Evolutionary conservation across 805 yeast genomes (phyloP).

Genomic region (Candida quercuum): DNA sequence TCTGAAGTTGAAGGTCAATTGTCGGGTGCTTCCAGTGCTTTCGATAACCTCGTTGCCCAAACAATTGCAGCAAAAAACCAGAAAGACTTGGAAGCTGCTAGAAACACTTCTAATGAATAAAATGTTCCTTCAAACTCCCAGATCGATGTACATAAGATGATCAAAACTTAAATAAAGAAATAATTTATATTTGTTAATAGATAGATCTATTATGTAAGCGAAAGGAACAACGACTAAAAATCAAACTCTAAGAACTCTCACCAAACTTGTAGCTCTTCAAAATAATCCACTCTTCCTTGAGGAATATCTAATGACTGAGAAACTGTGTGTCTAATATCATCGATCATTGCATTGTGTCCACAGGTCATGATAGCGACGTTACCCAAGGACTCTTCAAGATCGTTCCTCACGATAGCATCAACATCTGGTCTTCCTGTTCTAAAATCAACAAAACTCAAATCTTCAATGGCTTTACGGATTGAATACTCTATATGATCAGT

Average conservation of each 20-base stretch:
- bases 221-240: background rate
- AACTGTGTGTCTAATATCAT: conserved; percentile 38
- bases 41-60: conserved; percentile 20
- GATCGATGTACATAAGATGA: too few relatives aligned
- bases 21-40: conserved; percentile 26
- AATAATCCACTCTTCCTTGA: conserved; percentile 39
- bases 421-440: conserved; percentile 37
- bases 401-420: conserved; percentile 27
- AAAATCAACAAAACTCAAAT: conserved; percentile 25
- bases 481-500: too few relatives aligned
- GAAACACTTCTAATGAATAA: background rate
- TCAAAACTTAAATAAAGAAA: too few relatives aligned
- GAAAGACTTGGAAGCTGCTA: background rate
- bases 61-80: conserved; percentile 2
- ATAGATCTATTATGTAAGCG: background rate
- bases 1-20: conserved; percentile 30
- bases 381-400: conserved; percentile 29
- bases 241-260: conserved; percentile 11
- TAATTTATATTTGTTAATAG: too few relatives aligned
- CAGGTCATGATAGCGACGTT: conserved; percentile 43
- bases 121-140: background rate
- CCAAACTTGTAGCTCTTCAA: conserved; percentile 54
- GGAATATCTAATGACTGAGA: conserved; percentile 21
- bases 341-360: conserved; percentile 49
- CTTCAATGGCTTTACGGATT: background rate